Percentiles rank a stretch among this genome's conserved stretches.
These are phyloP conservation scores for Adansonia digitata DNA, from an alignment of 345 rosid genomes.

Conservation along the genomic window DNA sequence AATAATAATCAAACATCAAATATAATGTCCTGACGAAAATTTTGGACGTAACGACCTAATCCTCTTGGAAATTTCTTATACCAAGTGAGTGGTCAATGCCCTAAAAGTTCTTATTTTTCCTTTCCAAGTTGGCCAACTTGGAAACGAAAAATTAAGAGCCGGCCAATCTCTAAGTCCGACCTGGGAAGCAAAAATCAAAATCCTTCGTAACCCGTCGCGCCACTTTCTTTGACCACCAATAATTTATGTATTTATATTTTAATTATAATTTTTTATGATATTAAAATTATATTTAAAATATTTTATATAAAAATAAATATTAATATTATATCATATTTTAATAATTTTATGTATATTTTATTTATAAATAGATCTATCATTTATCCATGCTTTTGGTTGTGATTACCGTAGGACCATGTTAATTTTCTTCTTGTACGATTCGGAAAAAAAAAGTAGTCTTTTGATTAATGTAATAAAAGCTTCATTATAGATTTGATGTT, in stretches of 20 bases:
- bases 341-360: too few relatives aligned
- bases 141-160: background rate
- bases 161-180: background rate
- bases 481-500: too few relatives aligned
- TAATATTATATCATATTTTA: too few relatives aligned
- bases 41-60: background rate
- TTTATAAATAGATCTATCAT: too few relatives aligned
- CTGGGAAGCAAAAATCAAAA: background rate
- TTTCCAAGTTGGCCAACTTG: slow-evolving; percentile 10
- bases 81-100: background rate
- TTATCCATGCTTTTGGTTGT: background rate
- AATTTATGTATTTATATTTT: too few relatives aligned
- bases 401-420: background rate
- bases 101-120: background rate
- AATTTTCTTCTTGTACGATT: background rate
- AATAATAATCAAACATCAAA: background rate
- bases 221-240: slow-evolving; percentile 2
- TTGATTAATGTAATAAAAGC: background rate
- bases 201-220: background rate
- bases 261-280: too few relatives aligned
- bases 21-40: background rate
- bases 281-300: too few relatives aligned
- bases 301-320: too few relatives aligned
- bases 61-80: background rate
- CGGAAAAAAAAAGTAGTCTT: background rate